Evolutionary conservation across 805 yeast species (phyloP), one percentile per base, ranked within the genome.

Genomic region (Starmerella khaoyaiensis): DNA sequence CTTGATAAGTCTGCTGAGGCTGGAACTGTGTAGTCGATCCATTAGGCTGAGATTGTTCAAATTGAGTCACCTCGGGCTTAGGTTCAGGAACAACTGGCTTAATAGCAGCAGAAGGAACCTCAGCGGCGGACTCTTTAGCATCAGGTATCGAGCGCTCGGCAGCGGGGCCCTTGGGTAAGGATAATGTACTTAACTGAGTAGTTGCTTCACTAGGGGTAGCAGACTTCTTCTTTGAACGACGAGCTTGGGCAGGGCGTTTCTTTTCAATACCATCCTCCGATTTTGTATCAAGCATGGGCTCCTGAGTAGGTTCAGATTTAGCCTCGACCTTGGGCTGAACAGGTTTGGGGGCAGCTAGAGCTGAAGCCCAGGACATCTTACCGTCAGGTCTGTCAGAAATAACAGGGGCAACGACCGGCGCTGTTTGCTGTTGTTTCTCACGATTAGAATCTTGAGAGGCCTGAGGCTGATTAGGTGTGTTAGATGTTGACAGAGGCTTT

Each of bases 291-390:
- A 15, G 30, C n/a, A 8, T 5, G 27, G 26, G 29, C 31, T 28
- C 31, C 11, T 31, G 37, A 6, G 16, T 10, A 25, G 26, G 20
- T 30, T 19, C 26, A 19, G 21, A 42, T 29, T 16, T 33, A 15
- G 45, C 39, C 33, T 21, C 32, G 10, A 28, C 40, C 39, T 41
- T 23, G 19, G 45, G 39, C 28, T 12, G 10, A 4, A 26, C 16
- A 16, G n/a, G 15, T 26, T 31, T 20, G 9, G n/a, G n/a, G 21
- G 48, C 39, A 11, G 45, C 40, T n/a, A 47, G 45, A 23, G 45
- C 49, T 15, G 43, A 46, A 10, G 53, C 50, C 51, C 54, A 50
- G 17, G 49, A 40, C 21, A 41, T 32, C 40, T 35, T 46, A 22
- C 52, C 47, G 32, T 42, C 34, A 14, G 47, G 45, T 20, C 32